phyloP scores from a whole-genome alignment of 306 rosid genomes.

The Quercus aquifolioides region DNA sequence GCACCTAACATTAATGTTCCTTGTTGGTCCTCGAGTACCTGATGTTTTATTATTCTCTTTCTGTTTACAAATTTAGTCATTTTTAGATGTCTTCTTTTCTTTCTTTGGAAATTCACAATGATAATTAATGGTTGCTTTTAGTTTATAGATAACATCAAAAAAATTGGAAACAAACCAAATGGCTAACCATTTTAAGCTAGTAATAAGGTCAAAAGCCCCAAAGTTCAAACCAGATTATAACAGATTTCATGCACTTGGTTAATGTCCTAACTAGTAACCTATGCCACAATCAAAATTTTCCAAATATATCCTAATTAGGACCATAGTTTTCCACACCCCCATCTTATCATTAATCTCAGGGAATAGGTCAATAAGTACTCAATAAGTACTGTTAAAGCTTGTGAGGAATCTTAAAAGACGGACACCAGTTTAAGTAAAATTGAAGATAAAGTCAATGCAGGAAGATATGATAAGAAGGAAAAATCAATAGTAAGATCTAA shows the following conservation, averaged over 20 bases:
- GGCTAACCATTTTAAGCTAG: too few species aligned
- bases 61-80: too few species aligned
- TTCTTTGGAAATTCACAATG: not conserved
- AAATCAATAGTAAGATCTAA: not conserved
- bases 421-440: not conserved
- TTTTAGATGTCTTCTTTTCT: not conserved
- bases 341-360: not conserved
- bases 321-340: not conserved
- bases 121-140: not conserved
- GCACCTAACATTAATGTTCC: not conserved
- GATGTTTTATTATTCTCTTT: too few species aligned
- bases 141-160: not conserved
- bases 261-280: not conserved
- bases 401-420: slow-evolving; percentile 6
- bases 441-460: not conserved
- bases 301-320: not conserved
- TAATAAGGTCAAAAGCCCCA: too few species aligned
- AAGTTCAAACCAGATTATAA: too few species aligned
- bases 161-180: too few species aligned
- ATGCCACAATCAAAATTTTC: not conserved
- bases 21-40: too few species aligned
- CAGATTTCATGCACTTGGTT: too few species aligned
- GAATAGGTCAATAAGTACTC: not conserved
- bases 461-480: not conserved
- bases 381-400: not conserved